phyloP scores from a whole-genome alignment of 1,139 yeast genomes.

The Geotrichum restrictum region DNA sequence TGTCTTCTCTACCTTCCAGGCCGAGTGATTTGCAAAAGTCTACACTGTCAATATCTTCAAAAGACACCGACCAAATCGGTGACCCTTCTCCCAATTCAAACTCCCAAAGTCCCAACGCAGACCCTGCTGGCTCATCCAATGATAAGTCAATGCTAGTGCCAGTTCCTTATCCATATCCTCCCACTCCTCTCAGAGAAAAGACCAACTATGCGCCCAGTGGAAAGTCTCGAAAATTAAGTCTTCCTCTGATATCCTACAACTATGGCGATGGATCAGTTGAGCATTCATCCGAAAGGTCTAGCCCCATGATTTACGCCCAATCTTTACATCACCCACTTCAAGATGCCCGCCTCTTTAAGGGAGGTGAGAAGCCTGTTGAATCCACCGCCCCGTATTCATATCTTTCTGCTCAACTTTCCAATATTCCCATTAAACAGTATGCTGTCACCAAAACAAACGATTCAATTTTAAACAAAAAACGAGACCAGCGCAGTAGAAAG shows the following conservation, averaged over 20 bases:
- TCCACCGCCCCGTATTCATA: neutral
- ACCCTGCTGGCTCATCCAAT: conserved; percentile 6
- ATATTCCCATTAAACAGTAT: conserved; percentile 4
- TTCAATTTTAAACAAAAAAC: neutral
- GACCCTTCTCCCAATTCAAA: conserved; percentile 10
- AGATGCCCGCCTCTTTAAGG: neutral
- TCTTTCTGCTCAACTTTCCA: conserved; percentile 7
- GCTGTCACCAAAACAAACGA: conserved; percentile 7
- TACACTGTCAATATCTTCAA: neutral
- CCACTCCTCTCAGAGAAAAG: conserved; percentile 1
- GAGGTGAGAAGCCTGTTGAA: neutral
- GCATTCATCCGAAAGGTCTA: neutral
- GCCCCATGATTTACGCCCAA: conserved; percentile 11
- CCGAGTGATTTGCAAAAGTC: conserved; percentile 8
- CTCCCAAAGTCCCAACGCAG: conserved; percentile 11
- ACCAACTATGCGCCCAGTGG: neutral
- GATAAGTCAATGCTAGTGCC: neutral
- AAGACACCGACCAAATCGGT: conserved; percentile 4
- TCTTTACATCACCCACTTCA: neutral
- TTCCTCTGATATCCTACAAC: neutral
- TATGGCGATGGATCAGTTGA: neutral
- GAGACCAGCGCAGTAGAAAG: conserved; percentile 5
- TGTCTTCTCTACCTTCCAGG: conserved; percentile 21
- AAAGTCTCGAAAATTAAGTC: conserved; percentile 7
- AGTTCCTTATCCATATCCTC: conserved; percentile 7